Conservation (phyloP, 2,329 filamentous ascomycete species). For the Colletotrichum endophyticum region DNA sequence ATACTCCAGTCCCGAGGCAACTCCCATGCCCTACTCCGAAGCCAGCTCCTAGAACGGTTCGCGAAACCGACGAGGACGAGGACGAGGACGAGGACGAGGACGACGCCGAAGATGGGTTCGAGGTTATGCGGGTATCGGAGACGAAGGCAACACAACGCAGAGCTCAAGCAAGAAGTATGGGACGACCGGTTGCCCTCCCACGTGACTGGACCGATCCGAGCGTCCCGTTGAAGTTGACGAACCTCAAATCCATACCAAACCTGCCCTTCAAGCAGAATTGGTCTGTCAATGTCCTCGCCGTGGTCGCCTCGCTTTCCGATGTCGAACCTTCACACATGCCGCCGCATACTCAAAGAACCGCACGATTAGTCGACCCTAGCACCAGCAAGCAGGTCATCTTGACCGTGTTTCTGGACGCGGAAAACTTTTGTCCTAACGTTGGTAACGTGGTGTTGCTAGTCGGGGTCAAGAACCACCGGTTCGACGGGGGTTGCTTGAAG, state of each 20-base stretch:
- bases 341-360: conserved; percentile 56
- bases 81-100: conserved; percentile 25
- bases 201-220: conserved; percentile 45
- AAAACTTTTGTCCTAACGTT: conserved; percentile 48
- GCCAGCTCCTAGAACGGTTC: background rate
- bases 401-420: conserved; percentile 59
- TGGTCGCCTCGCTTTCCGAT: conserved; percentile 51
- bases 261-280: conserved; percentile 64
- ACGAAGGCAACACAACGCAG: background rate
- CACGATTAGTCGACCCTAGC: conserved; percentile 55
- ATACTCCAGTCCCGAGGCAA: background rate
- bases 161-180: background rate
- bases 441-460: conserved; percentile 57
- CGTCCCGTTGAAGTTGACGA: conserved; percentile 55
- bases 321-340: conserved; percentile 54
- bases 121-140: conserved; percentile 35
- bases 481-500: conserved; percentile 52
- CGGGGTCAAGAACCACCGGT: conserved; percentile 63
- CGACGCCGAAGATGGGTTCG: conserved; percentile 33
- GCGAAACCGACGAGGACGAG: conserved; percentile 15
- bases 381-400: conserved; percentile 57
- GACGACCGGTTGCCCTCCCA: conserved; percentile 38
- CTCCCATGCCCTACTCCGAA: background rate
- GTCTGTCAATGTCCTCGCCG: conserved; percentile 59
- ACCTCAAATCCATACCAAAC: conserved; percentile 52